These are phyloP conservation scores for Aspergillus floridensis DNA, from an alignment of 2,329 filamentous ascomycete species.

Conservation along the genomic window DNA sequence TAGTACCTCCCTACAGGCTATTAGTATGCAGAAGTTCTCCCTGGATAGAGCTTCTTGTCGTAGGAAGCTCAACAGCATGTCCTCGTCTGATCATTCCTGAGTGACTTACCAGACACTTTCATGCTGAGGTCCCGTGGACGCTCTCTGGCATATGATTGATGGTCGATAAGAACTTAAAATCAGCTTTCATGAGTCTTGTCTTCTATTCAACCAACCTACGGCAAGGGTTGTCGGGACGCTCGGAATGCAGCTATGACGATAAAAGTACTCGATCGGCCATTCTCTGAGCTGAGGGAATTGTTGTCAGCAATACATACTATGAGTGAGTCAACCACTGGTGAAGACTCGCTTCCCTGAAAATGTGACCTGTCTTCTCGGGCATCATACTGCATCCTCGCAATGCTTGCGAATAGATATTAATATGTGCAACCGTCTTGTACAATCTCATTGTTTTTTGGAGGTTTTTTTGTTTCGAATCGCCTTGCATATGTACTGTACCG, in stretches of 20 bases:
- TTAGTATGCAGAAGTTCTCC: neutral
- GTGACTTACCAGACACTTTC: neutral
- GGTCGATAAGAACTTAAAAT: neutral
- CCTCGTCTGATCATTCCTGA: neutral
- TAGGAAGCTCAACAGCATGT: neutral
- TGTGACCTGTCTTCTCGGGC: neutral
- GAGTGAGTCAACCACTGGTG: neutral
- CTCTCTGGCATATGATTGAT: neutral
- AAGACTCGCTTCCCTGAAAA: neutral
- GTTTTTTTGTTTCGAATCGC: neutral
- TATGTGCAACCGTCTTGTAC: neutral
- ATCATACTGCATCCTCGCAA: neutral
- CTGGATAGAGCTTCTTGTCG: neutral
- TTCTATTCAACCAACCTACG: neutral
- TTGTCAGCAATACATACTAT: neutral
- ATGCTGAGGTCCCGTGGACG: neutral
- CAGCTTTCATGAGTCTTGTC: neutral
- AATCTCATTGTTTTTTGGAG: neutral
- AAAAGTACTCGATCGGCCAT: neutral
- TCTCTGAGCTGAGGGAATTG: neutral
- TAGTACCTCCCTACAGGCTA: neutral
- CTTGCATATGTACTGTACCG: neutral
- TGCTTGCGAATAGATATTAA: too few species aligned
- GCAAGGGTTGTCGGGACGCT: neutral
- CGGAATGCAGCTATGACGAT: neutral